phyloP scores from a whole-genome alignment of 352 stramenopile genomes.

The Phytophthora pseudosyringae region DNA sequence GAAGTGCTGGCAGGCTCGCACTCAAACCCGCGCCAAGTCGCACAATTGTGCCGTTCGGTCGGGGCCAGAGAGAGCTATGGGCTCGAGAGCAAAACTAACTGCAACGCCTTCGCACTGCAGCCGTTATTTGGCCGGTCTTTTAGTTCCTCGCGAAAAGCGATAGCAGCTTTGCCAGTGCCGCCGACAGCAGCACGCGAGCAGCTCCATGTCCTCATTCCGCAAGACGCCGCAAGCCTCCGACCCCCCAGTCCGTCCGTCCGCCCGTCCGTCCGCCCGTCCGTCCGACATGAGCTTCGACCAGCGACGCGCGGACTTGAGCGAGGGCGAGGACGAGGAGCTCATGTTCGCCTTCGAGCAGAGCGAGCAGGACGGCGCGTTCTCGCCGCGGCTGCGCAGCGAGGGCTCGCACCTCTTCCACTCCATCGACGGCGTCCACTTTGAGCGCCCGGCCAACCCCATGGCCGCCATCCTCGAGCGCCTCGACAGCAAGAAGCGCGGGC shows the following conservation, averaged over 20 bases:
- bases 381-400: slow-evolving; percentile 18
- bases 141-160: slow-evolving; percentile 31
- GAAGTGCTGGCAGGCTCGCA: not conserved
- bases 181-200: not conserved
- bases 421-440: slow-evolving; percentile 36
- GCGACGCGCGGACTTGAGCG: slow-evolving; percentile 13
- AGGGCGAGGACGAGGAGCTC: slow-evolving; percentile 67
- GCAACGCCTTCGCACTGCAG: slow-evolving; percentile 6
- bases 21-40: slow-evolving; percentile 16
- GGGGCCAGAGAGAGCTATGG: slow-evolving; percentile 21
- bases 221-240: slow-evolving; percentile 30
- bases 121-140: slow-evolving; percentile 23
- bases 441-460: slow-evolving; percentile 53
- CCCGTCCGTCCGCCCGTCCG: not conserved
- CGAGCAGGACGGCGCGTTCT: slow-evolving; percentile 18
- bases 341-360: slow-evolving; percentile 70
- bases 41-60: slow-evolving; percentile 20
- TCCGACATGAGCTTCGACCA: slow-evolving; percentile 13
- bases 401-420: slow-evolving; percentile 37
- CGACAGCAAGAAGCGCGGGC: slow-evolving; percentile 38
- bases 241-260: not conserved
- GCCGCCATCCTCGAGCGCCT: slow-evolving; percentile 50
- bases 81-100: slow-evolving; percentile 9
- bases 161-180: slow-evolving; percentile 23
- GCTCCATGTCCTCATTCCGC: slow-evolving; percentile 30